These are phyloP conservation scores for Orobanche coerulescens DNA, from an alignment of 257 asterid species.

Conservation along the genomic window DNA sequence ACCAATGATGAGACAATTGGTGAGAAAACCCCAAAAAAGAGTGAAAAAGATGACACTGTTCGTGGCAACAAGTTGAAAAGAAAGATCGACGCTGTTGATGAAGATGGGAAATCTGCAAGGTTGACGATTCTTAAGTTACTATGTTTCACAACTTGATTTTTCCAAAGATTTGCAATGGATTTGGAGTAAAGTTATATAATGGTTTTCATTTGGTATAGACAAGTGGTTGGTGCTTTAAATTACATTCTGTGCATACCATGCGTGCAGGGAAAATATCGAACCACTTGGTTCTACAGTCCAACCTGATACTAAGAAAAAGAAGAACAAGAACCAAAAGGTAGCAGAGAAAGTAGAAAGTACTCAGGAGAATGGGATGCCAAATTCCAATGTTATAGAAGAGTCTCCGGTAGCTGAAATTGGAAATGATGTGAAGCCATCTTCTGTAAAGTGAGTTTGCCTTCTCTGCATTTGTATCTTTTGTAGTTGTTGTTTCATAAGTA, in stretches of 20 bases:
- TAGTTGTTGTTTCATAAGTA: not conserved
- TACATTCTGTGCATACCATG: not conserved
- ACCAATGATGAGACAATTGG: slow-evolving; percentile 19
- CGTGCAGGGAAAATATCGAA: slow-evolving; percentile 29
- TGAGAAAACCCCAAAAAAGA: slow-evolving; percentile 30
- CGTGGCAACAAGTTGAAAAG: slow-evolving; percentile 41
- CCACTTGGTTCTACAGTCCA: slow-evolving; percentile 22
- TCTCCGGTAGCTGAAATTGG: slow-evolving; percentile 33
- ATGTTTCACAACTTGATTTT: not conserved
- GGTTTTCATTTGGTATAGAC: slow-evolving; percentile 2
- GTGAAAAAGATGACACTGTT: slow-evolving; percentile 29
- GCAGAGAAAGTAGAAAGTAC: slow-evolving; percentile 30
- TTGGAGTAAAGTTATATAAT: not conserved
- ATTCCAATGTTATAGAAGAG: slow-evolving; percentile 27
- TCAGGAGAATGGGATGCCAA: slow-evolving; percentile 25
- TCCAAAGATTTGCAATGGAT: not conserved
- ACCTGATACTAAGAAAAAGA: slow-evolving; percentile 37
- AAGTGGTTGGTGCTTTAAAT: not conserved
- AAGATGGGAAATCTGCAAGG: slow-evolving; percentile 44
- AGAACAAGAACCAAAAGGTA: slow-evolving; percentile 55
- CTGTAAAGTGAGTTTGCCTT: slow-evolving; percentile 45
- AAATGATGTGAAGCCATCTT: slow-evolving; percentile 32
- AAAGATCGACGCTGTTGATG: slow-evolving; percentile 39
- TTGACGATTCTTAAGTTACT: slow-evolving; percentile 22
- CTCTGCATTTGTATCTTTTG: not conserved